Conservation (phyloP, 495 filamentous ascomycete species). For the Elasticomyces elasticus region DNA sequence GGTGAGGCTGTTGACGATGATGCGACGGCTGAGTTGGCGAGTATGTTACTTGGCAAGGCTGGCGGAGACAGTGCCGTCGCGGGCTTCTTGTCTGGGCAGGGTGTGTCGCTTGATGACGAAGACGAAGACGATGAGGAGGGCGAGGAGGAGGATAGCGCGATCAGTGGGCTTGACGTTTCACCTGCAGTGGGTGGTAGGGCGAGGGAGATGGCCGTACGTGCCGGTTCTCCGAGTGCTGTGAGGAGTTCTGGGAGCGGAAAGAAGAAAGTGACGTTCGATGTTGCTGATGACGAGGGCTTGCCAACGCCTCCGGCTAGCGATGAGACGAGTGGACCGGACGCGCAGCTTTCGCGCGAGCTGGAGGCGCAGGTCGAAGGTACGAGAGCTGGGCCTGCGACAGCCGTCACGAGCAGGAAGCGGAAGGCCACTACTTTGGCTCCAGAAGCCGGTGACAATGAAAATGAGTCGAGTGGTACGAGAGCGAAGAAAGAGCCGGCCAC, state of each 20-base stretch:
- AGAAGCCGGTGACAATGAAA: neutral
- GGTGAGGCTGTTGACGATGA: slow-evolving; percentile 27
- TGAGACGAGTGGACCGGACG: neutral
- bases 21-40: slow-evolving; percentile 27
- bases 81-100: slow-evolving; percentile 24
- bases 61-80: slow-evolving; percentile 16
- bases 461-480: neutral
- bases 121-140: slow-evolving; percentile 12
- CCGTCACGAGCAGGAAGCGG: neutral
- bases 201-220: slow-evolving; percentile 2
- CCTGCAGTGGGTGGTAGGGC: neutral
- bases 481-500: slow-evolving; percentile 6
- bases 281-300: neutral
- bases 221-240: neutral
- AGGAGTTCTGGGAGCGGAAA: neutral
- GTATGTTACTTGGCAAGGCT: slow-evolving; percentile 23
- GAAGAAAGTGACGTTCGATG: slow-evolving; percentile 11
- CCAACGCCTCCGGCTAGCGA: neutral
- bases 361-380: neutral
- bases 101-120: slow-evolving; percentile 19
- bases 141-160: slow-evolving; percentile 9
- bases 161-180: neutral
- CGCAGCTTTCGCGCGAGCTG: neutral
- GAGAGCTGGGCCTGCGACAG: neutral
- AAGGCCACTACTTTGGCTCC: neutral